Conservation (phyloP, 768 basidiomycete species). For the Termitomyces sp. region DNA sequence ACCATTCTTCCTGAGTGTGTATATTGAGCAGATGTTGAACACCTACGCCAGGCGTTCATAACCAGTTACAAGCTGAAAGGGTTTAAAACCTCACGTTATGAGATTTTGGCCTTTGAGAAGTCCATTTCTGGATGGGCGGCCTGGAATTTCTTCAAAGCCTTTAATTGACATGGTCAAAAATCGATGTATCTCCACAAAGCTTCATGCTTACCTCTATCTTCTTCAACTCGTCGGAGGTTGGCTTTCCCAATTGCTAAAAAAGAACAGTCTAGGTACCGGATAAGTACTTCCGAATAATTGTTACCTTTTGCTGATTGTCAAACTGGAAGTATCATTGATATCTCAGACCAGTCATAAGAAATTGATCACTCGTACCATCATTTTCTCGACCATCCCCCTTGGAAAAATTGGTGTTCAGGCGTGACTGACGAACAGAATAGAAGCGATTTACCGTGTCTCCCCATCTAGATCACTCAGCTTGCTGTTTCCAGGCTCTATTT, state of each 20-base stretch:
- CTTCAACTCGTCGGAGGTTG: slow-evolving; percentile 90
- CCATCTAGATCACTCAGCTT: slow-evolving; percentile 95
- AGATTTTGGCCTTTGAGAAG: slow-evolving; percentile 88
- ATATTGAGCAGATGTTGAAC: background rate
- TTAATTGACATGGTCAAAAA: slow-evolving; percentile 3
- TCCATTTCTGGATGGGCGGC: slow-evolving; percentile 89
- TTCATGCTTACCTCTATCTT: slow-evolving; percentile 68
- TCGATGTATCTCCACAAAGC: background rate
- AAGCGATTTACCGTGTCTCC: slow-evolving; percentile 66
- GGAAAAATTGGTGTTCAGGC: slow-evolving; percentile 1
- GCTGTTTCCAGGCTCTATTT: slow-evolving; percentile 93
- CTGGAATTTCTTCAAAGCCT: slow-evolving; percentile 89
- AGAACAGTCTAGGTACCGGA: slow-evolving; percentile 1
- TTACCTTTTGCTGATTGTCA: slow-evolving; percentile 73
- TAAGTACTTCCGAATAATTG: background rate
- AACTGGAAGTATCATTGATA: slow-evolving; percentile 37
- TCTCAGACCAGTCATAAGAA: background rate
- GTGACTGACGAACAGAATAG: background rate
- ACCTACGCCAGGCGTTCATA: background rate
- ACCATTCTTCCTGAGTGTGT: background rate
- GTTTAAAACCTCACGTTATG: slow-evolving; percentile 15
- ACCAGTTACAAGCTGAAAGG: background rate
- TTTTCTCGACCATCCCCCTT: slow-evolving; percentile 98
- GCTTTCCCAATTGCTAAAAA: slow-evolving; percentile 86
- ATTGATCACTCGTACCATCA: slow-evolving; percentile 77